Base-by-base conservation (phyloP, 1,139 yeast species). In the Komagataea norvegica region DNA sequence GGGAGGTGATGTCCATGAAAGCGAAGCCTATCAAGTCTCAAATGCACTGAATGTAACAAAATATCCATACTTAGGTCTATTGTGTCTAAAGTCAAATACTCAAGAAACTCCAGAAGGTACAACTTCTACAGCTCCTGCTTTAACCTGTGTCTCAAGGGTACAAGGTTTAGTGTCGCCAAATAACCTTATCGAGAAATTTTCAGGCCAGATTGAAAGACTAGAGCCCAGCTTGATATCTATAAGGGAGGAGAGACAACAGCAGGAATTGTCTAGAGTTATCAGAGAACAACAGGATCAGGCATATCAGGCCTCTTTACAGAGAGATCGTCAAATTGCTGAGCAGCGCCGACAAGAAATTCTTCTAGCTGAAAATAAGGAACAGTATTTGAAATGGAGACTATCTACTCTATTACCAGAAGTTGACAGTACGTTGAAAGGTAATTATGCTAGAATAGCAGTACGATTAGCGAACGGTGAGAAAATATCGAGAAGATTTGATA, bases 1-100 rank as follows among this genome's bases (percentile, higher is more conserved):
- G 97, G 95, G 93, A 25, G 96, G 96, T 8, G 84, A 85, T 55
- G 75, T 84, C 22, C 72, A 77, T 13, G 77, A 80, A 44, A 77
- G 88, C 11, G 97, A 91, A 59, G 86, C 93, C 1, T 81, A 77
- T 54, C 95, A 87, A 52, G 78, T 87, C 13, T 86, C 95, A 1
- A 80, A 82, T 54, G 76, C 83, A 33, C 70, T 89, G 43, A 74
- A 76, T 43, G 84, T 82, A 30, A 74, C 89, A 16, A 74, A 76
- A 46, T 81, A 82, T 53, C 98, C 98, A 9, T 84, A 85, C 55
- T 60, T 86, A 29, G 95, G 93, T 0, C 58, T 82, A 8, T 51
- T 82, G 38, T 80, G 77, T 51, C 67, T 73, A 59, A 87, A 75
- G 45, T 70, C 65, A 31, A 64, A 63, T 11, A 68, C 73, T 17